A percentile compares a stretch with the other conserved stretches of the same genome.
These are phyloP conservation scores for Avena sativa DNA, from an alignment of 176 grass and related monocot species.

Conservation along the genomic window DNA sequence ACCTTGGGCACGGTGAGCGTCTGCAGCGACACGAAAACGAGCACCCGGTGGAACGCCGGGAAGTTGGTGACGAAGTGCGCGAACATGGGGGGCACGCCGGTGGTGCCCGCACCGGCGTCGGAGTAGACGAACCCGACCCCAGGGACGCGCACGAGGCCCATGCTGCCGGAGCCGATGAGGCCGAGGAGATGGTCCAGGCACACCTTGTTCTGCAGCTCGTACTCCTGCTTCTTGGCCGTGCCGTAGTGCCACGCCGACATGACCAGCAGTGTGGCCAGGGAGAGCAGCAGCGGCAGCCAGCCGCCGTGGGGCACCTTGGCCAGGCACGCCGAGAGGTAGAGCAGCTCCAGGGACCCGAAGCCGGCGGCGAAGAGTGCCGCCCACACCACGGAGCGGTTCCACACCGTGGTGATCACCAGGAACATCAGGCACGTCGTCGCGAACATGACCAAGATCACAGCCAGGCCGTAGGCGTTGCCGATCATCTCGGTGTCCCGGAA, in stretches of 20 bases:
- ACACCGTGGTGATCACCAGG: slow-evolving; percentile 78
- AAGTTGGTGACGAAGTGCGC: slow-evolving; percentile 98
- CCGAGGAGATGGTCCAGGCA: slow-evolving; percentile 64
- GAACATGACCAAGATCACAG: slow-evolving; percentile 83
- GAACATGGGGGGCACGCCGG: slow-evolving; percentile 78
- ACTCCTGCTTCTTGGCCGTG: slow-evolving; percentile 75
- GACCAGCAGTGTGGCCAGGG: slow-evolving; percentile 50
- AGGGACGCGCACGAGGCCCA: slow-evolving; percentile 73
- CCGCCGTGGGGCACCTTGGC: slow-evolving; percentile 77
- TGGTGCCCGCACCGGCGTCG: slow-evolving; percentile 45
- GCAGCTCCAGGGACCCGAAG: slow-evolving; percentile 79
- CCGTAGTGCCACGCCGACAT: slow-evolving; percentile 96
- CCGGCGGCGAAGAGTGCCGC: slow-evolving; percentile 62
- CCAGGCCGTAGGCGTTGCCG: slow-evolving; percentile 89
- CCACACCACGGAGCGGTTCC: slow-evolving; percentile 51
- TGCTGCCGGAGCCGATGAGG: slow-evolving; percentile 56
- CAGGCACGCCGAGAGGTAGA: slow-evolving; percentile 73
- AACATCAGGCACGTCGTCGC: slow-evolving; percentile 93
- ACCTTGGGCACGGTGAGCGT: slow-evolving; percentile 84
- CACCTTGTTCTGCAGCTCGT: slow-evolving; percentile 86
- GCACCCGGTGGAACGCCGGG: slow-evolving; percentile 84
- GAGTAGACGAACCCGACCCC: slow-evolving; percentile 84
- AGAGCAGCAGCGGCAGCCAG: slow-evolving; percentile 79
- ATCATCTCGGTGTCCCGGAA: slow-evolving; percentile 84
- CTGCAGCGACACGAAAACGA: slow-evolving; percentile 78